These are phyloP conservation scores for Dactylellina parvicollis DNA, from an alignment of 2,329 filamentous ascomycete species.

Conservation along the genomic window DNA sequence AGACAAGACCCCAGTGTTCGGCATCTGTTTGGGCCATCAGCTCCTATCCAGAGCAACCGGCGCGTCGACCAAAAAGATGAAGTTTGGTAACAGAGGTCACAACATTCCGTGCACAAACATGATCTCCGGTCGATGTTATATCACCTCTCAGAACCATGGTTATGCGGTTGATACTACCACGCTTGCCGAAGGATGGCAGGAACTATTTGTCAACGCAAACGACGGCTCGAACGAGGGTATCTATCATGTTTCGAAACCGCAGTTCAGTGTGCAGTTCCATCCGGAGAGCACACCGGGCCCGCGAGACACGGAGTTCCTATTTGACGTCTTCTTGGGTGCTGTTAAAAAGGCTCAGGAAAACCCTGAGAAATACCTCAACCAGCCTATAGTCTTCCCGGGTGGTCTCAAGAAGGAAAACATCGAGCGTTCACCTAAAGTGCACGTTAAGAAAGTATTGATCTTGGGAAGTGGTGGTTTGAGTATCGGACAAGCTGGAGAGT, in stretches of 20 bases:
- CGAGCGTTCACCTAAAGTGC: conserved; percentile 77
- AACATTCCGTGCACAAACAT: conserved; percentile 98
- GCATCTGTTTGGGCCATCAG: conserved; percentile 96
- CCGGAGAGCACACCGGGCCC: conserved; percentile 96
- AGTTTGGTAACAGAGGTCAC: conserved; percentile 98
- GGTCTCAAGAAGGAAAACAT: conserved; percentile 82
- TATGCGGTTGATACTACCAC: conserved; percentile 86
- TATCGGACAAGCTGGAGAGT: conserved; percentile 97
- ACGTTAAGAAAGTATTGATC: conserved; percentile 92
- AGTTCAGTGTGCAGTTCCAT: conserved; percentile 99
- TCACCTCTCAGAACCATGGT: conserved; percentile 98
- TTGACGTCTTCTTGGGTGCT: conserved; percentile 93
- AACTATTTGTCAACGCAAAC: conserved; percentile 97
- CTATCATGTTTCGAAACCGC: conserved; percentile 82
- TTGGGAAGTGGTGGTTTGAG: conserved; percentile 93
- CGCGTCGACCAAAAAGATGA: conserved; percentile 91
- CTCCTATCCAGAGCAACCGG: conserved; percentile 88
- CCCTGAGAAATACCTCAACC: conserved; percentile 69
- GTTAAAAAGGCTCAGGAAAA: conserved; percentile 75
- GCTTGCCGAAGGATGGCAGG: conserved; percentile 82
- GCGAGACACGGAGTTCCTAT: conserved; percentile 93
- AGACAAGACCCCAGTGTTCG: conserved; percentile 86
- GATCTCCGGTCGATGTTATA: conserved; percentile 95
- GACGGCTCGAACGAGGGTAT: conserved; percentile 99
- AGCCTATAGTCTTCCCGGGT: conserved; percentile 86